These are phyloP conservation scores for Aspergillus neoniger DNA, from an alignment of 2,329 filamentous ascomycete genomes.

Conservation along the genomic window DNA sequence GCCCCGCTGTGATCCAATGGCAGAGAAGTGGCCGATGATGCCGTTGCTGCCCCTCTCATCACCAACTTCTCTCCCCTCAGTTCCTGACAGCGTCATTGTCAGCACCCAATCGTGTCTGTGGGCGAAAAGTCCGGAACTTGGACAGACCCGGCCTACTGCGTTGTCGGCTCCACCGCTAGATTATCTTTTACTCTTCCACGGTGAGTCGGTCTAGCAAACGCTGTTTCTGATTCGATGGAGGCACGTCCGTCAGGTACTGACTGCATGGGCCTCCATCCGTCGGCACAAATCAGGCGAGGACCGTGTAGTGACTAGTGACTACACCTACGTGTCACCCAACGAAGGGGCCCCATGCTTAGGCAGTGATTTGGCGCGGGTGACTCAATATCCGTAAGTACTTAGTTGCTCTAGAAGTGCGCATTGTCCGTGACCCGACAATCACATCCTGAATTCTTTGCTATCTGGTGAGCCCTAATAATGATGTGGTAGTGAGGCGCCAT, in stretches of 20 bases:
- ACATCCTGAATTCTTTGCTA: background rate
- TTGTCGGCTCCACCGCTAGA: slow-evolving; percentile 1
- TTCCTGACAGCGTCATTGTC: slow-evolving; percentile 10
- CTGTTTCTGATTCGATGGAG: slow-evolving; percentile 3
- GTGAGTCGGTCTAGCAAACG: slow-evolving; percentile 4
- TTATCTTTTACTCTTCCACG: background rate
- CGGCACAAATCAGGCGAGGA: slow-evolving; percentile 3
- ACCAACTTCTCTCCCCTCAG: background rate
- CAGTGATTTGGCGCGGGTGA: slow-evolving; percentile 4
- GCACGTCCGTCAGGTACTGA: slow-evolving; percentile 8
- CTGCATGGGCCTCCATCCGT: background rate
- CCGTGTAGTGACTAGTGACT: background rate
- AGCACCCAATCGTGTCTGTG: background rate
- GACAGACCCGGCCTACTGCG: background rate
- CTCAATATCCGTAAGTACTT: background rate
- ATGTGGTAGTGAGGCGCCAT: slow-evolving; percentile 8
- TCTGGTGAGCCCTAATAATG: slow-evolving; percentile 2
- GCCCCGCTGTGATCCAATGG: background rate
- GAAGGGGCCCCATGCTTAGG: background rate
- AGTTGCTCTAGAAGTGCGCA: background rate
- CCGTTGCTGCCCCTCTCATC: slow-evolving; percentile 3
- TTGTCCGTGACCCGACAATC: background rate
- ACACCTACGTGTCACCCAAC: slow-evolving; percentile 4
- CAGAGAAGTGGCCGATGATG: background rate
- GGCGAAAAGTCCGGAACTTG: background rate